These are phyloP conservation scores for Xylariaceae sp. DNA, from an alignment of 2,329 filamentous ascomycete genomes.

Conservation along the genomic window DNA sequence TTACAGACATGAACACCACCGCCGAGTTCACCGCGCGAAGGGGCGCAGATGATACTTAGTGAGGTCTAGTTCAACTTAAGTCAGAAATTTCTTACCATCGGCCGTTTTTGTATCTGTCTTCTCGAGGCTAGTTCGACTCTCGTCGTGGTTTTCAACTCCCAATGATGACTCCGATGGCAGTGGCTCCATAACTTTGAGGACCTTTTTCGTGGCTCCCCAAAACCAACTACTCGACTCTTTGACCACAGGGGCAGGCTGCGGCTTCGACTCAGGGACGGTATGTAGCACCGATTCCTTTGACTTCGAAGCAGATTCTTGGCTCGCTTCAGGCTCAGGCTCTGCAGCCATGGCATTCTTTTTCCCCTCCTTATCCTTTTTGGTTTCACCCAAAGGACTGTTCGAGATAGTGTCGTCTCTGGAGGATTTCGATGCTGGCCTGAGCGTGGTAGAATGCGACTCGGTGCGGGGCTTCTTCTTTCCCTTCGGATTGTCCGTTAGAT, in stretches of 20 bases:
- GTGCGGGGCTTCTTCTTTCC: conserved; percentile 31
- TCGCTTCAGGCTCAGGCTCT: conserved; percentile 21
- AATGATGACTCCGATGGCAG: conserved; percentile 6
- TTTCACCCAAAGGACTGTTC: conserved; percentile 13
- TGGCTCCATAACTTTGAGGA: conserved; percentile 30
- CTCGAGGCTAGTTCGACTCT: conserved; percentile 24
- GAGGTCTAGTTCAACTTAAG: conserved; percentile 23
- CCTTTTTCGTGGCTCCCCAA: conserved; percentile 52
- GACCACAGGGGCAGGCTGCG: conserved; percentile 27
- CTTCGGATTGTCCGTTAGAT: conserved; percentile 28
- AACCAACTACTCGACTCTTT: conserved; percentile 44
- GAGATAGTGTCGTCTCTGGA: conserved; percentile 18
- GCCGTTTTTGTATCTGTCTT: conserved; percentile 29
- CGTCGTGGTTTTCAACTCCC: conserved; percentile 7
- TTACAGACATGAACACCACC: conserved; percentile 18
- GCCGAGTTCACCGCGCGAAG: conserved; percentile 19
- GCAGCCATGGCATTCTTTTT: conserved; percentile 41
- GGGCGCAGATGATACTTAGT: conserved; percentile 15
- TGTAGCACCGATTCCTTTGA: conserved; percentile 13
- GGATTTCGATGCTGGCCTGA: conserved; percentile 12
- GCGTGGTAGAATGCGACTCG: conserved; percentile 13
- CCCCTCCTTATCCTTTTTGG: conserved; percentile 25
- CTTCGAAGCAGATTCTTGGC: conserved; percentile 10
- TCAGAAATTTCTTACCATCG: conserved; percentile 25
- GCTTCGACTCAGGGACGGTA: conserved; percentile 31